phyloP scores from a whole-genome alignment of 345 rosid species.

The Corchorus olitorius region DNA sequence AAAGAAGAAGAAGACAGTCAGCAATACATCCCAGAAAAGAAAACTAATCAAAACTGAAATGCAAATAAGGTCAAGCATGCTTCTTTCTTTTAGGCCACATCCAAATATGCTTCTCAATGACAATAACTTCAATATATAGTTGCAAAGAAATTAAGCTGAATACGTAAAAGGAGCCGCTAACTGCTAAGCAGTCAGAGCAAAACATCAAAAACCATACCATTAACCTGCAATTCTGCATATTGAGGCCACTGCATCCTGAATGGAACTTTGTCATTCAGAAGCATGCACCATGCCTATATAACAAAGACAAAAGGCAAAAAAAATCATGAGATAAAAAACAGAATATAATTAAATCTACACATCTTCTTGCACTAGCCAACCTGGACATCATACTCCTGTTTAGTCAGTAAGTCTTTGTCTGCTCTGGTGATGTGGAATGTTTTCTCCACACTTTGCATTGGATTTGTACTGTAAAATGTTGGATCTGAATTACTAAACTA shows the following conservation, averaged over 20 bases:
- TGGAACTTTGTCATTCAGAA: conserved; percentile 91
- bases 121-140: conserved; percentile 8
- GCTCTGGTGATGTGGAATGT: conserved; percentile 72
- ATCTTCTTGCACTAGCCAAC: conserved; percentile 36
- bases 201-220: conserved; percentile 57
- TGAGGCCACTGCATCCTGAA: conserved; percentile 99
- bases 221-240: conserved; percentile 82
- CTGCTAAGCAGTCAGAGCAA: background rate
- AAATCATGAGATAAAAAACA: conserved; percentile 15
- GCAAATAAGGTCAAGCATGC: background rate
- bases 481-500: conserved; percentile 26
- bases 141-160: background rate
- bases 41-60: background rate
- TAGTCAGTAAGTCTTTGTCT: conserved; percentile 66
- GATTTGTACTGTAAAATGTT: conserved; percentile 63
- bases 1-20: background rate
- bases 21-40: background rate
- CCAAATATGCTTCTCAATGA: background rate
- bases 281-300: conserved; percentile 96
- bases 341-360: background rate
- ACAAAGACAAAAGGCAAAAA: conserved; percentile 15
- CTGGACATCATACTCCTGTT: conserved; percentile 82
- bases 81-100: background rate
- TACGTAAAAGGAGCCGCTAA: background rate
- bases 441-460: conserved; percentile 68